Conservation (phyloP, 148 eudicot genomes). For the Pharnaceum exiguum region DNA sequence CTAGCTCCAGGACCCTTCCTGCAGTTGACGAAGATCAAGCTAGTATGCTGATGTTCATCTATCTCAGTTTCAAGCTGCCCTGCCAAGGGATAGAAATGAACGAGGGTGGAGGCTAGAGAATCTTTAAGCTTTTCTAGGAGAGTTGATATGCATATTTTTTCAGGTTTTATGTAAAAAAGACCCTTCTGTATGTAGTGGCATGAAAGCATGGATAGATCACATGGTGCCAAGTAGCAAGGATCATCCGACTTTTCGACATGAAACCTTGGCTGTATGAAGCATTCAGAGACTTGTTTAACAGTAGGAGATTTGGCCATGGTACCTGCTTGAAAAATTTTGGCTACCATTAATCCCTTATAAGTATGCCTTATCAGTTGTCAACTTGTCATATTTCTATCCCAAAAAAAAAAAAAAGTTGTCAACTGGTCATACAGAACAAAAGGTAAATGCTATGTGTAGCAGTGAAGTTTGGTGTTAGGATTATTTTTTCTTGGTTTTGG, state of each 20-base stretch:
- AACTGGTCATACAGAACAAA: too few species aligned
- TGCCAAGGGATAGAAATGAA: constrained; percentile 23
- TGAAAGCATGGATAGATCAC: constrained; percentile 18
- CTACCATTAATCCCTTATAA: too few species aligned
- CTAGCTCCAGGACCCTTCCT: constrained; percentile 20
- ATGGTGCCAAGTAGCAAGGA: constrained; percentile 14
- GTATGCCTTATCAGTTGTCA: too few species aligned
- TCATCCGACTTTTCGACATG: not conserved
- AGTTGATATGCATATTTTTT: not conserved
- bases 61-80: constrained; percentile 11
- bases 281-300: constrained; percentile 16
- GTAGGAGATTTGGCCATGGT: not conserved
- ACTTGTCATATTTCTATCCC: too few species aligned
- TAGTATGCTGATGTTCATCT: constrained; percentile 6
- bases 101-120: constrained; percentile 10
- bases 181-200: constrained; percentile 24
- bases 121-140: constrained; percentile 8
- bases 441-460: too few species aligned
- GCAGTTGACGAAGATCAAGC: constrained; percentile 19
- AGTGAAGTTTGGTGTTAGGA: too few species aligned
- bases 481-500: too few species aligned
- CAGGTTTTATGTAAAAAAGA: constrained; percentile 13
- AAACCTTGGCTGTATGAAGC: constrained; percentile 18
- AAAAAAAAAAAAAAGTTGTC: too few species aligned
- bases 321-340: too few species aligned